These are phyloP conservation scores for Krasilnikovozyma curviuscula DNA, from an alignment of 768 basidiomycete species.

Conservation along the genomic window DNA sequence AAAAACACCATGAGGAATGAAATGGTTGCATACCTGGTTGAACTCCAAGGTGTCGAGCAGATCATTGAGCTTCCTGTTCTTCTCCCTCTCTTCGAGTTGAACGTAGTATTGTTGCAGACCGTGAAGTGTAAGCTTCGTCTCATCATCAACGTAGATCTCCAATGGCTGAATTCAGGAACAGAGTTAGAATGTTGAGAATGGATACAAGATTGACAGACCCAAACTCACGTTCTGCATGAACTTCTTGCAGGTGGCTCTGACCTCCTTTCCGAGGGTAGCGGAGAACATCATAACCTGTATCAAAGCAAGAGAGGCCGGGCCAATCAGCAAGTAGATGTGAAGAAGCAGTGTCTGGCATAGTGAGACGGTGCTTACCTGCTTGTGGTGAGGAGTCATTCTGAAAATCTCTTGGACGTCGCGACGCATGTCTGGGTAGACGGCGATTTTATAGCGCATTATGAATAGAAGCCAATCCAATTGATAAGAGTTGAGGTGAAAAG, in stretches of 20 bases:
- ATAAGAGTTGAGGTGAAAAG: slow-evolving; percentile 31
- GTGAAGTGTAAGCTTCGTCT: slow-evolving; percentile 93
- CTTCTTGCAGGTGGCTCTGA: slow-evolving; percentile 93
- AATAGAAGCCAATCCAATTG: slow-evolving; percentile 29
- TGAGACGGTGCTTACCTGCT: slow-evolving; percentile 33
- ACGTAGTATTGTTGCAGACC: slow-evolving; percentile 98
- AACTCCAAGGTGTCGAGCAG: slow-evolving; percentile 89
- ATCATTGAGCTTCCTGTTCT: slow-evolving; percentile 95
- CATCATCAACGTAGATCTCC: slow-evolving; percentile 98
- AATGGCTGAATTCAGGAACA: slow-evolving; percentile 46
- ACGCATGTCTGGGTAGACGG: slow-evolving; percentile 80
- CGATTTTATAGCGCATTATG: no score
- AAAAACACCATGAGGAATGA: background rate
- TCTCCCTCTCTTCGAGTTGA: slow-evolving; percentile 80
- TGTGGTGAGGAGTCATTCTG: slow-evolving; percentile 94
- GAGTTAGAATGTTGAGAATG: background rate
- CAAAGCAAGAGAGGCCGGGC: no score
- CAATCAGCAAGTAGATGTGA: no score
- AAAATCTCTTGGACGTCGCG: slow-evolving; percentile 99
- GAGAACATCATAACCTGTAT: slow-evolving; percentile 99
- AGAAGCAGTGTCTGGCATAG: no score
- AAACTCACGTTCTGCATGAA: slow-evolving; percentile 90
- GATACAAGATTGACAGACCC: background rate
- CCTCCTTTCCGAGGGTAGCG: slow-evolving; percentile 91
- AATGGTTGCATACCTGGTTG: slow-evolving; percentile 57